Base-by-base conservation (phyloP, 192 early-diverging fungal species). In the Linnemannia elongata region DNA sequence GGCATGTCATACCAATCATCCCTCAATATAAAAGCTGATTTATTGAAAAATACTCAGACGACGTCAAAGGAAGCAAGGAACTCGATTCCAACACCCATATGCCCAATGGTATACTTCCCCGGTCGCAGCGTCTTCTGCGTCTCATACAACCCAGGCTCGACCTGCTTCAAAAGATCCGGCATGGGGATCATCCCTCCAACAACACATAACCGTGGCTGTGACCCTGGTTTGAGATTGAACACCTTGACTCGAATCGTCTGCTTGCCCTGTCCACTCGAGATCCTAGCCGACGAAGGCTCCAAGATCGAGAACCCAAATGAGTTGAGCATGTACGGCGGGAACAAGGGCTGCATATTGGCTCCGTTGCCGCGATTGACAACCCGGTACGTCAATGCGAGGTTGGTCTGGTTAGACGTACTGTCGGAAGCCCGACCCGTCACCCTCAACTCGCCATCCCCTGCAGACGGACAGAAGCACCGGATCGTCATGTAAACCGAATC, bases 281-380 rank as follows among this genome's bases (percentile, higher is more conserved):
- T 77, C 45, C 36, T 30, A 3, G 72, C 82, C 7, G 77, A 69
- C 0, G 79, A 52, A 6, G 82, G 82, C 30, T 84, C 82, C 36
- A 84, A 13, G 20, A 84, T 44, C 76, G 82, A 84, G 38, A 41
- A 63, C 63, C 22, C 38, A 30, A 84, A 84, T 17, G 49, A 47
- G 17, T 38, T n/a, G 0, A 45, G 38, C 4, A 15, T 12, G 39
- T 69, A 78, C 12, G 33, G 54, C 68, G 13, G 0, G 66, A 84
- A 75, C 49, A 84, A n/a, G 6, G 72, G 77, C 54, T 71, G 72
- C 47, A 52, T 42, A 42, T 84, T 84, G 27, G 60, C 57, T n/a
- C 82, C 82, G 0, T 49, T 76, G 6, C 82, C 82, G 6, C 75
- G 20, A 36, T 84, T 84, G 39, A 84, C 77, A 44, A 84, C 44